Base-by-base conservation (phyloP, 2,329 filamentous ascomycete species). In the Epichloe elymi region DNA sequence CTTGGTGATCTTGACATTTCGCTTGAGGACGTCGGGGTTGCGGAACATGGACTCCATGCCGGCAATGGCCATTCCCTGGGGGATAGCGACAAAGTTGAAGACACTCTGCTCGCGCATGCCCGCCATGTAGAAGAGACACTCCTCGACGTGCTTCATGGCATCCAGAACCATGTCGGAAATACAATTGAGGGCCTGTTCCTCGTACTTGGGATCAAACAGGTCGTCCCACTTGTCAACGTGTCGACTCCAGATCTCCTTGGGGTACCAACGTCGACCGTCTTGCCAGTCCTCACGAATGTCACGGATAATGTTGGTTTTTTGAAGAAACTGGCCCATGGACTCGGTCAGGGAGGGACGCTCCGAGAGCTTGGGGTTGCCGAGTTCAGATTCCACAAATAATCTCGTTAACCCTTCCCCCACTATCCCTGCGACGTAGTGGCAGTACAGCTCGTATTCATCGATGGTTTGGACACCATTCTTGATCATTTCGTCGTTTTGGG, bases 281-380 rank as follows among this genome's bases (percentile, higher is more conserved):
- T 86, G 79, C 59, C 83, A 83, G 64, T 98, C 93, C 67, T 98
- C 93, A 60, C 83, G 82, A 56, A 97, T 79, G 66, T 98, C 93
- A 64, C 93, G 88, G 64, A 97, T 96, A 66, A 98, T 96, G 75
- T 98, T 98, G 57, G 89, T 95, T 98, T 95, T 95, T 65, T 98
- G 93, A 55, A 98, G 74, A 69, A 98, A 95, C 59, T 95, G 86
- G 23, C 88, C 93, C 93, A 98, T 98, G 43, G 88, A 91, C 69
- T 95, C 90, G 59, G 88, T 87, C 47, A 98, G 78, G 78, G 88
- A 75, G 36, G 86, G 82, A 48, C 88, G 81, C 56, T 90, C 78
- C 49, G 91, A 72, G 48, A 98, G 77, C 51, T 83, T 86, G 3
- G 87, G 85, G 66, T 96, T 96, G 54, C 88, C 93, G 52, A 95